Evolutionary conservation across 2,329 filamentous ascomycete genomes (phyloP).

Genomic region (Epichloe sp.): DNA sequence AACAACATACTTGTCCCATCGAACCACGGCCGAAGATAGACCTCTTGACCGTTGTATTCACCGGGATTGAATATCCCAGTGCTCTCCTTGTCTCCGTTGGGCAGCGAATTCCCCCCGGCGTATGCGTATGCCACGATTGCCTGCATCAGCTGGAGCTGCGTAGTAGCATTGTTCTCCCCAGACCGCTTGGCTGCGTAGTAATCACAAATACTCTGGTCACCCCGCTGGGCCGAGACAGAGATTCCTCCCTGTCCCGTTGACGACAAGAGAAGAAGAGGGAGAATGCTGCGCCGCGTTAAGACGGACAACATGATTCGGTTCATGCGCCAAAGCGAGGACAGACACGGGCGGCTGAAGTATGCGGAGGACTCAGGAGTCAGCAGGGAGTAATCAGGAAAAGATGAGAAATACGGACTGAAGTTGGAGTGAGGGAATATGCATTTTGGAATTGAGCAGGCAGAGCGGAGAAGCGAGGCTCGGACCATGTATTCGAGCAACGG

Average conservation of each 20-base stretch:
- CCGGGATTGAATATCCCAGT: constrained; percentile 19
- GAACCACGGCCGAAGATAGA: constrained; percentile 18
- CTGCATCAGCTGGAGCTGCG: constrained; percentile 16
- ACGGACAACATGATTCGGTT: neutral
- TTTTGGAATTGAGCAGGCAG: neutral
- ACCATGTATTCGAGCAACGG: neutral
- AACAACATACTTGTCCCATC: constrained; percentile 15
- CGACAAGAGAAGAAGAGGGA: neutral
- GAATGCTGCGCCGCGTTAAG: neutral
- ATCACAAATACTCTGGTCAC: constrained; percentile 15
- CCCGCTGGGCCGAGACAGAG: neutral
- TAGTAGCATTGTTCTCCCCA: constrained; percentile 13
- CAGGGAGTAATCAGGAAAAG: neutral
- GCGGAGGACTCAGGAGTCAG: neutral
- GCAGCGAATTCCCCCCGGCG: constrained; percentile 11
- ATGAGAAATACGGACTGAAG: neutral
- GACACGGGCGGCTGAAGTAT: neutral
- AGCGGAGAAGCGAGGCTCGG: neutral
- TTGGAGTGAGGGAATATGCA: neutral
- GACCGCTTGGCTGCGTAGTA: constrained; percentile 16
- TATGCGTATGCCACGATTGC: constrained; percentile 18
- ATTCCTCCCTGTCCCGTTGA: neutral
- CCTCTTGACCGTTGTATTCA: constrained; percentile 8
- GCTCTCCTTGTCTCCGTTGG: constrained; percentile 8
- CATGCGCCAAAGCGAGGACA: too few relatives aligned